Conservation (phyloP, 257 asterid species). For the Nicotiana paniculata region DNA sequence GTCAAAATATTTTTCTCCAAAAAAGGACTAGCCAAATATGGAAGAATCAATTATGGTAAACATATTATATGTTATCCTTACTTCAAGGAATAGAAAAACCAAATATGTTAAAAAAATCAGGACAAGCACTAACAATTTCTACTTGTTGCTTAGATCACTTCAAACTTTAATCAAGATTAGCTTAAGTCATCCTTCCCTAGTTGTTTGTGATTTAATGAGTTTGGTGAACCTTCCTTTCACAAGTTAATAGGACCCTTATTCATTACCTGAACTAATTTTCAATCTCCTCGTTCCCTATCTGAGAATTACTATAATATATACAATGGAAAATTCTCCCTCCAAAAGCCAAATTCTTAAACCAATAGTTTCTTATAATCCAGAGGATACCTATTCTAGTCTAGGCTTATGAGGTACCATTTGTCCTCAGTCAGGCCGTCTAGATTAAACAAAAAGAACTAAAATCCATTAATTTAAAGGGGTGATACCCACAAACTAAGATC, state of each 20-base stretch:
- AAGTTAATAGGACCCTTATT: neutral
- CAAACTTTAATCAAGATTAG: neutral
- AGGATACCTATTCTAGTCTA: neutral
- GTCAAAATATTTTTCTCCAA: no score
- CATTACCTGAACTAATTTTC: neutral
- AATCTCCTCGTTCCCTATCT: neutral
- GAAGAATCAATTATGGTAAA: no score
- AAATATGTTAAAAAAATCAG: no score
- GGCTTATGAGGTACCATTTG: neutral
- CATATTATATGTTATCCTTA: no score
- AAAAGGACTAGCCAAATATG: no score
- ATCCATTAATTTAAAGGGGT: no score
- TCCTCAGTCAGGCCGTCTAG: no score
- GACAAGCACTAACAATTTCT: no score
- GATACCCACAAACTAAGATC: no score
- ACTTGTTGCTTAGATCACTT: neutral
- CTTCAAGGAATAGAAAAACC: no score
- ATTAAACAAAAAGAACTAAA: no score
- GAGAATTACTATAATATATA: neutral
- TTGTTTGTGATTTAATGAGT: neutral
- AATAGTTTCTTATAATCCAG: neutral
- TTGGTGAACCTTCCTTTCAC: slow-evolving; percentile 1
- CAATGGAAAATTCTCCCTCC: neutral
- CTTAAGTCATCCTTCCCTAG: neutral
- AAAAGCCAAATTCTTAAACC: neutral